Evolutionary conservation across 2,329 filamentous ascomycete species (phyloP).

Genomic region (Calonectria pseudoturangicola): DNA sequence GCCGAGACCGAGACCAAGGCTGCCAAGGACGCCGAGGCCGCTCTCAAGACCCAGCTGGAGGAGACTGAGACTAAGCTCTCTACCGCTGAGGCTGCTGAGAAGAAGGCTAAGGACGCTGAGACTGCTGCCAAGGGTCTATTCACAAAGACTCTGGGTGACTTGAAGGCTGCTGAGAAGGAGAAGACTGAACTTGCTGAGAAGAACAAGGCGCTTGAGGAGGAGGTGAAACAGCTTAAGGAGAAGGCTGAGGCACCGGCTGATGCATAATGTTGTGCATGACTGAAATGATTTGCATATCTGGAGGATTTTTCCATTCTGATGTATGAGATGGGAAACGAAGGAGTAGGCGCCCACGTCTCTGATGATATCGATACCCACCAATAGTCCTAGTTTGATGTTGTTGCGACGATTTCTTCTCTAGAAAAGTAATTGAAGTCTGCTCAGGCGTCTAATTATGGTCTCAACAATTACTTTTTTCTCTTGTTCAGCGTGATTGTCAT

Average conservation of each 20-base stretch:
- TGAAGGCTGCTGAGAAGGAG: constrained; percentile 39
- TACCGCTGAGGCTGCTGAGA: constrained; percentile 46
- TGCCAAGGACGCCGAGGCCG: constrained; percentile 45
- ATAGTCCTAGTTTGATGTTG: constrained; percentile 48
- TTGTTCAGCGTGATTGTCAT: background rate
- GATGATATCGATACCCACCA: constrained; percentile 57
- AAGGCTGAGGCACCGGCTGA: constrained; percentile 39
- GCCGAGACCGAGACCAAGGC: constrained; percentile 45
- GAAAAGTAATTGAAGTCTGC: constrained; percentile 39
- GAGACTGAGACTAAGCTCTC: constrained; percentile 36
- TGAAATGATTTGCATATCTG: constrained; percentile 41
- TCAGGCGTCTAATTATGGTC: constrained; percentile 28
- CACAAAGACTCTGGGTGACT: constrained; percentile 30
- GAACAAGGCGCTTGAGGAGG: constrained; percentile 36
- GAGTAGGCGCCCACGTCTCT: constrained; percentile 56
- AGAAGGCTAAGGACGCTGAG: constrained; percentile 35
- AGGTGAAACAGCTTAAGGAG: constrained; percentile 44
- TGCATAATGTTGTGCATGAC: constrained; percentile 33
- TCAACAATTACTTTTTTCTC: background rate
- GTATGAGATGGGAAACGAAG: constrained; percentile 54
- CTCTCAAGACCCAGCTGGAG: constrained; percentile 42
- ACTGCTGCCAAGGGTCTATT: constrained; percentile 30
- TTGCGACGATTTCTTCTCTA: constrained; percentile 33
- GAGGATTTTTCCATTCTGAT: constrained; percentile 41
- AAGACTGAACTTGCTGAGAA: constrained; percentile 39